Percentiles rank a stretch among this genome's conserved stretches.
phyloP scores from a whole-genome alignment of 2,329 filamentous ascomycete genomes.

The Macrophomina phaseolina region DNA sequence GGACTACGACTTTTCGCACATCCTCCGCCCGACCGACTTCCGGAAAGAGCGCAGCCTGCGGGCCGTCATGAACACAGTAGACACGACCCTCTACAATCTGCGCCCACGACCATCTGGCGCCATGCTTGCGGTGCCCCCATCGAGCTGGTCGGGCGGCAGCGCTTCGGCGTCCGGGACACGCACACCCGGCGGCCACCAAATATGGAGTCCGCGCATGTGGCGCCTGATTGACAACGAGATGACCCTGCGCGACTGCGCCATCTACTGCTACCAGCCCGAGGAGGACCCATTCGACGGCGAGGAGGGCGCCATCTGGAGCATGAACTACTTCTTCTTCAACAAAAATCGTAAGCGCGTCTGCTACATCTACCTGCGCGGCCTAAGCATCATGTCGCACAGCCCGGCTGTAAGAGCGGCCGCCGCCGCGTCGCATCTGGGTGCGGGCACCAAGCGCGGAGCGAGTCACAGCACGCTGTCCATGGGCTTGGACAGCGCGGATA shows the following conservation, averaged over 20 bases:
- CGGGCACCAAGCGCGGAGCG: conserved; percentile 6
- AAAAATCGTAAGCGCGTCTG: conserved; percentile 88
- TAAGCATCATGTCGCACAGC: conserved; percentile 74
- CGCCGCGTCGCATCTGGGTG: not conserved
- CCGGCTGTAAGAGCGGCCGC: conserved; percentile 47
- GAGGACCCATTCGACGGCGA: conserved; percentile 92
- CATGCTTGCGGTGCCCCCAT: conserved; percentile 44
- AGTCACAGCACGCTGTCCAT: conserved; percentile 11
- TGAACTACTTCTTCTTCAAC: conserved; percentile 99
- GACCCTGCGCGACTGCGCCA: conserved; percentile 83
- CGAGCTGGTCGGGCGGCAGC: conserved; percentile 44
- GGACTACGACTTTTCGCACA: conserved; percentile 96
- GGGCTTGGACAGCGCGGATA: conserved; percentile 59
- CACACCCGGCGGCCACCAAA: conserved; percentile 58
- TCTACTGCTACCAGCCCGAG: conserved; percentile 88
- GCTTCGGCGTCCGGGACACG: conserved; percentile 53
- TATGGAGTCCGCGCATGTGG: conserved; percentile 94
- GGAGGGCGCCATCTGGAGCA: conserved; percentile 90
- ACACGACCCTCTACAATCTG: conserved; percentile 85
- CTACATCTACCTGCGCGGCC: conserved; percentile 90
- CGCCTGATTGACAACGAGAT: conserved; percentile 92
- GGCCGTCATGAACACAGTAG: conserved; percentile 83
- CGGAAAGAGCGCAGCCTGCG: conserved; percentile 80
- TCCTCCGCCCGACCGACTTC: conserved; percentile 88
- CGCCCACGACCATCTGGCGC: conserved; percentile 59